Percentiles rank a stretch among this genome's conserved stretches.
phyloP scores from a whole-genome alignment of 2,329 filamentous ascomycete genomes.

The Sporothrix protearum region DNA sequence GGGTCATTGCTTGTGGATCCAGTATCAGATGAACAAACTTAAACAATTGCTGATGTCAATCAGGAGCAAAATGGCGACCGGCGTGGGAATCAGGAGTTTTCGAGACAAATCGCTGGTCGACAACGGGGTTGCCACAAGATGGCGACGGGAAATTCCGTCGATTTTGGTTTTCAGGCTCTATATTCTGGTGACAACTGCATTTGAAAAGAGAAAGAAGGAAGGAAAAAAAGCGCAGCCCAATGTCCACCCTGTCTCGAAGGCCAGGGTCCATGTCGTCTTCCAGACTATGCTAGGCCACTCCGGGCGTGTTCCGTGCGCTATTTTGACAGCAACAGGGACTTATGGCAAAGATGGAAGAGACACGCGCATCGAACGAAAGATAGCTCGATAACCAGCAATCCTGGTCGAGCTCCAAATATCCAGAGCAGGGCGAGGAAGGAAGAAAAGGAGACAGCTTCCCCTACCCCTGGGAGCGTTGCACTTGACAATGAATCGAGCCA shows the following conservation, averaged over 20 bases:
- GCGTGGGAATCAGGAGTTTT: background rate
- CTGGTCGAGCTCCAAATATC: background rate
- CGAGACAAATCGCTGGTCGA: background rate
- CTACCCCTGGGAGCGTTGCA: background rate
- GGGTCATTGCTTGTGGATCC: background rate
- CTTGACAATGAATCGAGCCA: slow-evolving; percentile 3
- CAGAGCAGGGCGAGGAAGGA: background rate
- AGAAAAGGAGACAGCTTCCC: background rate
- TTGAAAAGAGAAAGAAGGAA: background rate
- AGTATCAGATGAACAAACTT: background rate
- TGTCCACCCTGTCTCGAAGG: background rate
- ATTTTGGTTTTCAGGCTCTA: background rate
- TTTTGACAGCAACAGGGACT: slow-evolving; percentile 19
- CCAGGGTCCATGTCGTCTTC: background rate
- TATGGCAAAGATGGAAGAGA: slow-evolving; percentile 9
- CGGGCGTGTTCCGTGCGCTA: slow-evolving; percentile 19
- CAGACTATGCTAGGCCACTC: slow-evolving; percentile 4
- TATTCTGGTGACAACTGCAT: too few species aligned
- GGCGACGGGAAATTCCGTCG: background rate
- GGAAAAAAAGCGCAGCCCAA: background rate
- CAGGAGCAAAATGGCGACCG: background rate
- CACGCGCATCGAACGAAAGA: background rate
- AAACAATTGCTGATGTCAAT: background rate
- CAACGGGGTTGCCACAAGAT: background rate
- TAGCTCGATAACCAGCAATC: slow-evolving; percentile 4